phyloP scores from a whole-genome alignment of 768 basidiomycete genomes.

The Mycena venus region DNA sequence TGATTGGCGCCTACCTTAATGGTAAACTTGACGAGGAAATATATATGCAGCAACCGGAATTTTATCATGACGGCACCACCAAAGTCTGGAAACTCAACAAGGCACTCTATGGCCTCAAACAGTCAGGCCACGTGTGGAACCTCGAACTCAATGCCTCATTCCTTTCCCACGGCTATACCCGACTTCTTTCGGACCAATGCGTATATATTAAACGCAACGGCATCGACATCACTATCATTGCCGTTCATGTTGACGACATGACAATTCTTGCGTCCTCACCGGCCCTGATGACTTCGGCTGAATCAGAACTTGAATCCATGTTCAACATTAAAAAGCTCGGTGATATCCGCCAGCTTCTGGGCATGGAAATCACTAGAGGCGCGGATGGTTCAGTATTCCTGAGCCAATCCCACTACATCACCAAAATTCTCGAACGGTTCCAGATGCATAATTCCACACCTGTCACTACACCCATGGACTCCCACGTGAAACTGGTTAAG shows the following conservation, averaged over 20 bases:
- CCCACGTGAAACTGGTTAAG: not conserved
- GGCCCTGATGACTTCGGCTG: too few relatives aligned
- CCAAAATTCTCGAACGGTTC: too few relatives aligned
- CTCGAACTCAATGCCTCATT: not conserved
- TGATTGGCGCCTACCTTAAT: too few relatives aligned
- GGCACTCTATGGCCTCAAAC: not conserved
- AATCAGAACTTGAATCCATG: too few relatives aligned
- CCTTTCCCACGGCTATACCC: not conserved
- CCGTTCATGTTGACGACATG: too few relatives aligned
- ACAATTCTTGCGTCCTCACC: too few relatives aligned
- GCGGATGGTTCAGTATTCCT: not conserved
- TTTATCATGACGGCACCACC: not conserved
- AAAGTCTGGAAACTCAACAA: too few relatives aligned
- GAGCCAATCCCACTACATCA: too few relatives aligned
- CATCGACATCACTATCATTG: not conserved
- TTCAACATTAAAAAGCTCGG: too few relatives aligned
- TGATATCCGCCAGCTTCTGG: not conserved
- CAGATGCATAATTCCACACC: too few relatives aligned
- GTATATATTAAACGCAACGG: not conserved
- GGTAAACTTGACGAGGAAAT: conserved; percentile 31
- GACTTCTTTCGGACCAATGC: not conserved
- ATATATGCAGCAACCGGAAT: conserved; percentile 29
- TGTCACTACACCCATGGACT: too few relatives aligned
- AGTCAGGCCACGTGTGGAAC: not conserved
- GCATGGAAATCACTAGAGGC: not conserved